Evolutionary conservation across 1,284 basidiomycete genomes (phyloP), one percentile per base, ranked within the genome.

Genomic region (Phlebopus sp.): DNA sequence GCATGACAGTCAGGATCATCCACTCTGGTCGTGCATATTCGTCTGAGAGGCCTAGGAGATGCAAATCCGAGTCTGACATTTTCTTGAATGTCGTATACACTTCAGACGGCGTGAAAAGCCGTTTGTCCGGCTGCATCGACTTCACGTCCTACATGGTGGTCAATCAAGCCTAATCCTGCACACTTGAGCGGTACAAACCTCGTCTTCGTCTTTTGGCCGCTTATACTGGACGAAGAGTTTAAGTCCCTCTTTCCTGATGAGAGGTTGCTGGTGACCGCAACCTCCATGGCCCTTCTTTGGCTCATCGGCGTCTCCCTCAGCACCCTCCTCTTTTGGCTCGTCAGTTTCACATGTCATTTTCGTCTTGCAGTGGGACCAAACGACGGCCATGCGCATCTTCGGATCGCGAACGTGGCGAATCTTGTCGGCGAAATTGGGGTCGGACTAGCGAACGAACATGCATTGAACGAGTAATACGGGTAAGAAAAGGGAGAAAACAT

Each of bases 1-100:
- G 97, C 62, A 99, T 80, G 25, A 98, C 94, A 0, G 97, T 98
- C 44, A 99, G 73, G 59, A 99, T 95, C 97, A 99, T 99, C 97
- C 97, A 99, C 63, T 98, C 94, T 2, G 97, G 97, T 37, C 95
- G 83, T 11, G 97, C 97, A 65, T 96, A 98, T 64, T 94, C 92
- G 46, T 93, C 92, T 21, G 92, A 96, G 7, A 99, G 81, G 35
- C 97, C 97, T 55, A 99, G 84, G 14, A 95, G 77, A 56, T 86
- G 79, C n/a, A 99, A 81, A 67, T 99, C 97, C 14, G 83, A 78
- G 55, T 93, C 84, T 1, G 91, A 81, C 69, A 97, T 94, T 79
- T 96, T 97, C 73, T 90, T 94, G 71, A 96, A 82, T 36, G 91
- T 88, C 54, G 86, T 92, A 72, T 95, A 90, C 18, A 92, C 92